These are phyloP conservation scores for Beverwykella pulmonaria DNA, from an alignment of 495 filamentous ascomycete species.

Conservation along the genomic window DNA sequence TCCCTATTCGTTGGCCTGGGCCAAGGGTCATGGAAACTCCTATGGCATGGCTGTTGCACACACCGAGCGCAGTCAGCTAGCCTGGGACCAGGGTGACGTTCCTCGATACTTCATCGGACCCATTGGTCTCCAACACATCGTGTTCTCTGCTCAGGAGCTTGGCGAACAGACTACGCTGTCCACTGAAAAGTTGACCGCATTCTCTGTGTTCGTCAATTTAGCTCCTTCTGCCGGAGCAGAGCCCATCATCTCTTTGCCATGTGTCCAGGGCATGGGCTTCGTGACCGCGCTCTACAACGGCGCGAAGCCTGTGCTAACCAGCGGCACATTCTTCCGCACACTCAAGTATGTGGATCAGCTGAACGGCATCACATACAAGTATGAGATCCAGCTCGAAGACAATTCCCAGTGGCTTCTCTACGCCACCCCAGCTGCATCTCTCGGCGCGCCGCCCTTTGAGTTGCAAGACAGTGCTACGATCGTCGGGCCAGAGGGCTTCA, in stretches of 20 bases:
- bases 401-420: slow-evolving; percentile 80
- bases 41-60: slow-evolving; percentile 74
- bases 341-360: slow-evolving; percentile 62
- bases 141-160: slow-evolving; percentile 78
- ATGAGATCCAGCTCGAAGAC: slow-evolving; percentile 71
- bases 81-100: slow-evolving; percentile 65
- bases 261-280: slow-evolving; percentile 90
- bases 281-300: slow-evolving; percentile 77
- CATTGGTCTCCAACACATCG: slow-evolving; percentile 76
- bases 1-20: slow-evolving; percentile 82
- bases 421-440: slow-evolving; percentile 58
- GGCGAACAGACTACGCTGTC: slow-evolving; percentile 60
- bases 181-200: slow-evolving; percentile 63
- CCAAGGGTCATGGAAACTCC: slow-evolving; percentile 65
- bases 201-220: slow-evolving; percentile 74
- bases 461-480: slow-evolving; percentile 54
- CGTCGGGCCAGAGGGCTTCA: slow-evolving; percentile 56
- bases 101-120: slow-evolving; percentile 78
- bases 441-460: slow-evolving; percentile 53
- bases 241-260: slow-evolving; percentile 70
- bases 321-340: slow-evolving; percentile 70
- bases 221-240: slow-evolving; percentile 54
- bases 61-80: slow-evolving; percentile 64
- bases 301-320: slow-evolving; percentile 70
- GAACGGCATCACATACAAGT: slow-evolving; percentile 73